These are phyloP conservation scores for Debaryomyces coudertii DNA, from an alignment of 1,139 yeast species.

Conservation along the genomic window DNA sequence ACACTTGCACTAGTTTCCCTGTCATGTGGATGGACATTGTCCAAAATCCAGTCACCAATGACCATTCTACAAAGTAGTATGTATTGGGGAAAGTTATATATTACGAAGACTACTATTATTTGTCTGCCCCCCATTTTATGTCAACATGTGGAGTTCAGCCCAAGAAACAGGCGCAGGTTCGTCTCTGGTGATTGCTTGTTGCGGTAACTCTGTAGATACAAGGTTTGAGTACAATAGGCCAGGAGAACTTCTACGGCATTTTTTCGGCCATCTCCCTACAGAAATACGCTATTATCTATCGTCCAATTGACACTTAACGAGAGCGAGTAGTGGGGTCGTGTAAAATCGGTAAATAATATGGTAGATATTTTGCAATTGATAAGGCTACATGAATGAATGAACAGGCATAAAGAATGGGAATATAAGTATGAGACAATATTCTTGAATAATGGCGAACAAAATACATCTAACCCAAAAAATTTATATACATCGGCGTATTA, in stretches of 20 bases:
- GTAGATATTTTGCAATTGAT: not conserved
- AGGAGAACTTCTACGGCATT: conserved; percentile 1
- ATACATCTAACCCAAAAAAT: not conserved
- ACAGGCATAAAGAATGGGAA: not conserved
- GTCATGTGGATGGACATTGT: not conserved
- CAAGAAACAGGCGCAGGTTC: not conserved
- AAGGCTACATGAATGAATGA: not conserved
- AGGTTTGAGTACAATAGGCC: not conserved
- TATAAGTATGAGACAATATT: conserved; percentile 1
- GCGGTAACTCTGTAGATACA: not conserved
- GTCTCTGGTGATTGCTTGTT: not conserved
- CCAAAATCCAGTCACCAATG: too few relatives aligned
- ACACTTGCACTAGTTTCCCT: not conserved
- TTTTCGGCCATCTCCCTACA: not conserved
- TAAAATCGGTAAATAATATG: not conserved
- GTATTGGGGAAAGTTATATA: too few relatives aligned
- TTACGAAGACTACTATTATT: too few relatives aligned
- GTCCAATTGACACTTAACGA: not conserved
- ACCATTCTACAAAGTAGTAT: too few relatives aligned
- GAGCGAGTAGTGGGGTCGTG: not conserved
- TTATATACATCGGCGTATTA: not conserved
- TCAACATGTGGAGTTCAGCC: not conserved
- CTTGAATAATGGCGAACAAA: not conserved
- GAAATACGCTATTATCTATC: conserved; percentile 3
- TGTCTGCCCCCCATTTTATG: not conserved